Conservation (phyloP, 805 yeast species). For the Ogataea trehalophila region DNA sequence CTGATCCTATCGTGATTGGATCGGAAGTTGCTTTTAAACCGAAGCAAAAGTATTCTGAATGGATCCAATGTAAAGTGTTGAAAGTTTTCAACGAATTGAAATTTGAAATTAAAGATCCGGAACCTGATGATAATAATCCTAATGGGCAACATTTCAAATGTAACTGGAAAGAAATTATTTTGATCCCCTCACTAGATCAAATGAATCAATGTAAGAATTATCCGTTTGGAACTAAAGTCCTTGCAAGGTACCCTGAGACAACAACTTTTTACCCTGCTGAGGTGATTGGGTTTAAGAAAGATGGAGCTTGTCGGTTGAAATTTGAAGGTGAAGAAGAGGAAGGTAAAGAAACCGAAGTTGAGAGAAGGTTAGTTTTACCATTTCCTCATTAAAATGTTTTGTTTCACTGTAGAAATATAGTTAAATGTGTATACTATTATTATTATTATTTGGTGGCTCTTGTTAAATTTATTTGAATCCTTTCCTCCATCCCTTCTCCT, state of each 20-base stretch:
- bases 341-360: conserved; percentile 91
- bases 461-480: too few species aligned
- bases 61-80: conserved; percentile 94
- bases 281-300: conserved; percentile 72
- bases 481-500: too few species aligned
- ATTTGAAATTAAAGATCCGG: conserved; percentile 95
- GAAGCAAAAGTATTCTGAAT: conserved; percentile 69
- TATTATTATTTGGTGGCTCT: too few species aligned
- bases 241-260: conserved; percentile 95
- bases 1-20: conserved; percentile 55
- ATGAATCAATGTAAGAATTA: conserved; percentile 41
- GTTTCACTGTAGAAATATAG: too few species aligned
- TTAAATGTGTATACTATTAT: neutral
- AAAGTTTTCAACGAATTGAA: conserved; percentile 43
- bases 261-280: conserved; percentile 96
- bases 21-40: conserved; percentile 87
- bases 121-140: conserved; percentile 89
- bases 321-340: conserved; percentile 98
- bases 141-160: conserved; percentile 85
- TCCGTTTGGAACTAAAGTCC: conserved; percentile 73
- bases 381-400: conserved; percentile 37
- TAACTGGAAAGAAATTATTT: conserved; percentile 69
- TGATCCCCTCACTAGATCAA: conserved; percentile 50
- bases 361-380: conserved; percentile 76
- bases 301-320: conserved; percentile 69